phyloP scores from a whole-genome alignment of 495 filamentous ascomycete genomes.

The Xeromyces bisporus region DNA sequence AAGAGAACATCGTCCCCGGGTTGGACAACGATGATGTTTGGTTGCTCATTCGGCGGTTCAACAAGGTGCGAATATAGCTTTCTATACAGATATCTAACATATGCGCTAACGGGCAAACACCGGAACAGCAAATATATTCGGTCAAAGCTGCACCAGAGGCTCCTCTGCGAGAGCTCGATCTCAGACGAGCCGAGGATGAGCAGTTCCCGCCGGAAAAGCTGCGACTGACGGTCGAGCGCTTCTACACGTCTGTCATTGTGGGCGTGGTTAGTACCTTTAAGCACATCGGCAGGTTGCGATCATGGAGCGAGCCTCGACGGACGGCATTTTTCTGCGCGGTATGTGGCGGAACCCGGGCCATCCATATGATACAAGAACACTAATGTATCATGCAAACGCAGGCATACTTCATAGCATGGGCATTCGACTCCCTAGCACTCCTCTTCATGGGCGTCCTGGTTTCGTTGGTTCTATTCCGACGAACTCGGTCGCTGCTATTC shows the following conservation, averaged over 20 bases:
- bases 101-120: too few species aligned
- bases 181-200: conserved; percentile 67
- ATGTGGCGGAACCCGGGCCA: conserved; percentile 6
- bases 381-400: conserved; percentile 7
- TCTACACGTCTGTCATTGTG: conserved; percentile 69
- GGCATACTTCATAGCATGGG: conserved; percentile 63
- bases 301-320: conserved; percentile 60
- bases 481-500: conserved; percentile 47
- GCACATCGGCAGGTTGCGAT: conserved; percentile 58
- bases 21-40: conserved; percentile 74
- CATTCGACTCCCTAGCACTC: conserved; percentile 57
- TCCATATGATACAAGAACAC: neutral
- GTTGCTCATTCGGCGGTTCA: conserved; percentile 63
- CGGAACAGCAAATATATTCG: conserved; percentile 65
- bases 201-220: conserved; percentile 80
- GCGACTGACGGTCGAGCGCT: conserved; percentile 56
- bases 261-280: conserved; percentile 46
- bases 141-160: conserved; percentile 47
- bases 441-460: conserved; percentile 38
- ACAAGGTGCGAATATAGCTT: conserved; percentile 68
- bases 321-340: conserved; percentile 52
- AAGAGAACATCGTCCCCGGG: conserved; percentile 18
- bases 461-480: conserved; percentile 48
- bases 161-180: conserved; percentile 43
- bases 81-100: too few species aligned